Evolutionary conservation across 306 rosid genomes (phyloP), one percentile per base, ranked within the genome.

Genomic region (Prunus salicina): DNA sequence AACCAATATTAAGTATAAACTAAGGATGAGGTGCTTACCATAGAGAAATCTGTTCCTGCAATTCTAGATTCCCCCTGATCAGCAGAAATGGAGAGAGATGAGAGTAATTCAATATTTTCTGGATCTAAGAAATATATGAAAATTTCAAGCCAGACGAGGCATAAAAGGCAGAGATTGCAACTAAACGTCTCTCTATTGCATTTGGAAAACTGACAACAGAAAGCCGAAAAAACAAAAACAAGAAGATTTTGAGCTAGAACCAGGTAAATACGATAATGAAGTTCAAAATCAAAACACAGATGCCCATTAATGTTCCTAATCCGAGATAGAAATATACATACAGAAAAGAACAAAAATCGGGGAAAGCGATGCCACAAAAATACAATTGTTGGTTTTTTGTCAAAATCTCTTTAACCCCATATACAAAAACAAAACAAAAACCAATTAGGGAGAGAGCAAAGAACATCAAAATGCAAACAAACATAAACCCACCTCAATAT

Each of bases 1-100:
- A 5, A 67, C 63, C 32, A 73, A 67, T 65, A 73, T 27, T 19
- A 71, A 61, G 38, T 56, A 11, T 22, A 50, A 71, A 69, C 28
- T 49, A 14, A 65, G 83, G 27, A 64, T 41, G 52, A 77, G 61
- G 60, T 58, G 69, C 90, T 90, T 81, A 95, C 99, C 99, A 95
- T 95, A 51, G 84, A 77, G 65, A 87, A 81, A 69, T 77, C n/a
- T 55, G 79, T 56, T 80, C 75, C 75, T 64, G 76, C 83, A 84
- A 80, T 78, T 85, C 84, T 75, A 76, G 81, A 81, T 81, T 78
- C 56, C 85, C 65, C 93, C 96, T 92, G 97, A 68, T 68, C 86
- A 85, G 84, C 70, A 80, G 57, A 53, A 56, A 88, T 13, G 19
- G 69, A 67, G 69, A 79, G 24, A 60, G 22, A 76, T 91, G 63